These are phyloP conservation scores for Xanthoceras sorbifolium DNA, from an alignment of 345 rosid genomes.

Conservation along the genomic window DNA sequence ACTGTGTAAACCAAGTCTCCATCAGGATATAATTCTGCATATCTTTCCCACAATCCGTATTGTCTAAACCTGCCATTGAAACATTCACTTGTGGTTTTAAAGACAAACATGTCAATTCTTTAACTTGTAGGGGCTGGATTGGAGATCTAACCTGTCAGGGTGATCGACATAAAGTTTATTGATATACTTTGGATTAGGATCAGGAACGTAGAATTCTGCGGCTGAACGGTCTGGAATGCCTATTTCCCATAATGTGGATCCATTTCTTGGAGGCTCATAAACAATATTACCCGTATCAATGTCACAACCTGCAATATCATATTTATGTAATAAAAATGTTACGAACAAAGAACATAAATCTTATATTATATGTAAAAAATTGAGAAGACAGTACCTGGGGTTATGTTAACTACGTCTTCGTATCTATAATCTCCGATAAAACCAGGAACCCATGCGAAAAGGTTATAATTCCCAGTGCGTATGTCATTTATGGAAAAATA, in stretches of 20 bases:
- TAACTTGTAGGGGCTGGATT: too few relatives aligned
- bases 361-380: background rate
- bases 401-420: slow-evolving; percentile 42
- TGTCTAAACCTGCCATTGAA: slow-evolving; percentile 62
- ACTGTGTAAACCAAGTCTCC: slow-evolving; percentile 67
- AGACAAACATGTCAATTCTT: too few relatives aligned
- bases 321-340: too few relatives aligned
- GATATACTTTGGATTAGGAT: slow-evolving; percentile 53
- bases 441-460: slow-evolving; percentile 85
- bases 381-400: slow-evolving; percentile 44
- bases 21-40: slow-evolving; percentile 65
- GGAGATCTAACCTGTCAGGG: slow-evolving; percentile 59
- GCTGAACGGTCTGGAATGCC: slow-evolving; percentile 70
- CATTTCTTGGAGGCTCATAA: slow-evolving; percentile 63
- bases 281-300: slow-evolving; percentile 43
- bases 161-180: slow-evolving; percentile 57
- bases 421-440: slow-evolving; percentile 74
- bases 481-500: slow-evolving; percentile 51
- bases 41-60: slow-evolving; percentile 90
- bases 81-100: too few relatives aligned
- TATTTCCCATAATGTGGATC: slow-evolving; percentile 74
- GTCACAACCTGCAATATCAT: slow-evolving; percentile 32
- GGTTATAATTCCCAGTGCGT: slow-evolving; percentile 56
- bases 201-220: slow-evolving; percentile 60
- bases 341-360: too few relatives aligned